Evolutionary conservation across 2,329 filamentous ascomycete species (phyloP).

Genomic region (Gnomoniopsis smithogilvyi): DNA sequence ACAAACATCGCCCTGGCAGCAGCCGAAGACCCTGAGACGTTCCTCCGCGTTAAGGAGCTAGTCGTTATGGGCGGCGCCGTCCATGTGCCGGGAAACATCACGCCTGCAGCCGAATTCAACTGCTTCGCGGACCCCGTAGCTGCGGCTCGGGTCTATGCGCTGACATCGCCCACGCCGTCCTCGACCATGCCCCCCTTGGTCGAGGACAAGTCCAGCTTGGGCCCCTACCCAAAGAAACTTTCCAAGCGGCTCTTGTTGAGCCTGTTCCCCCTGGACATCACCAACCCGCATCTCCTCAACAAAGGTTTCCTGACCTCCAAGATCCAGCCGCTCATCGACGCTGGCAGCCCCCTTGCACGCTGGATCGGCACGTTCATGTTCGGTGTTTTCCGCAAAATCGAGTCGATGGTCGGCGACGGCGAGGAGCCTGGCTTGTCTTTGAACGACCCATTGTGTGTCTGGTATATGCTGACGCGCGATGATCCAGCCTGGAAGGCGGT

Average conservation of each 20-base stretch:
- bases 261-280: conserved; percentile 76
- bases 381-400: conserved; percentile 68
- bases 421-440: conserved; percentile 61
- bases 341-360: conserved; percentile 68
- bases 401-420: conserved; percentile 56
- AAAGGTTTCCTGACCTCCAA: conserved; percentile 55
- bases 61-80: conserved; percentile 95
- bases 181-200: conserved; percentile 77
- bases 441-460: conserved; percentile 76
- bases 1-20: conserved; percentile 93
- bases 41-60: conserved; percentile 84
- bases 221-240: conserved; percentile 61
- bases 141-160: conserved; percentile 71
- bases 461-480: conserved; percentile 68
- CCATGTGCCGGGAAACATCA: conserved; percentile 75
- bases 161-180: conserved; percentile 69
- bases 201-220: conserved; percentile 46
- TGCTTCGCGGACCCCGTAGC: conserved; percentile 83
- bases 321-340: conserved; percentile 52
- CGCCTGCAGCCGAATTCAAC: conserved; percentile 91
- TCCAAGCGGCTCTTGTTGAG: conserved; percentile 63
- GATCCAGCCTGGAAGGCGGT: conserved; percentile 57
- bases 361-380: conserved; percentile 72
- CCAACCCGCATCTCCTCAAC: conserved; percentile 64
- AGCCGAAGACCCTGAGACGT: conserved; percentile 82